These are phyloP conservation scores for Globisporangium yorkense DNA, from an alignment of 352 stramenopile genomes.

Conservation along the genomic window DNA sequence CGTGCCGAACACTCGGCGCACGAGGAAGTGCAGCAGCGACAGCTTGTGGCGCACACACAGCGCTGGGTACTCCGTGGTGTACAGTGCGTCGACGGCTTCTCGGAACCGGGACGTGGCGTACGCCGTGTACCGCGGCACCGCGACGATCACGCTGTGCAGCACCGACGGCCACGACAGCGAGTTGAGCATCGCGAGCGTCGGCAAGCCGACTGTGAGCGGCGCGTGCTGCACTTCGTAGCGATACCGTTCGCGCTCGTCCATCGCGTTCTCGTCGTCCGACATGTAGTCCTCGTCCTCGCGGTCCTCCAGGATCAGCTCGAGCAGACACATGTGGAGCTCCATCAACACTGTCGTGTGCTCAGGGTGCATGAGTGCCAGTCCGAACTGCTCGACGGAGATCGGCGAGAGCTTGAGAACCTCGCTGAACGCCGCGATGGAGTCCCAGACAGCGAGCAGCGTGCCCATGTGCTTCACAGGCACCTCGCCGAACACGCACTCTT, in stretches of 20 bases:
- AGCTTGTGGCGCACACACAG: constrained; percentile 65
- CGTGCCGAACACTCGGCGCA: constrained; percentile 47
- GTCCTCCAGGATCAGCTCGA: constrained; percentile 78
- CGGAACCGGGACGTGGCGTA: constrained; percentile 32
- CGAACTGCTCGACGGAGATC: constrained; percentile 65
- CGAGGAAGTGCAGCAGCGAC: constrained; percentile 60
- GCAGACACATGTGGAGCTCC: constrained; percentile 80
- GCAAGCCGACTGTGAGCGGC: constrained; percentile 70
- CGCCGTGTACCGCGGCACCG: constrained; percentile 65
- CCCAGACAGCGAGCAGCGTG: constrained; percentile 65
- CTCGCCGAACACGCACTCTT: constrained; percentile 46
- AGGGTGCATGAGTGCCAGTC: constrained; percentile 30
- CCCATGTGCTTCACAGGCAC: constrained; percentile 39
- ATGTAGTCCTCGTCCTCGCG: constrained; percentile 84
- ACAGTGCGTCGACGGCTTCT: constrained; percentile 38
- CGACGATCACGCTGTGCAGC: constrained; percentile 52
- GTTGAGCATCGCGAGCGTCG: constrained; percentile 76
- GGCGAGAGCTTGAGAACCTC: constrained; percentile 51
- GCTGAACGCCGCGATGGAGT: constrained; percentile 77
- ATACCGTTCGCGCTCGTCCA: constrained; percentile 78
- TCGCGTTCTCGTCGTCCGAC: constrained; percentile 74
- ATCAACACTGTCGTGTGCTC: constrained; percentile 50
- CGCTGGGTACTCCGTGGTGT: constrained; percentile 44
- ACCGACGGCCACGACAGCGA: constrained; percentile 76
- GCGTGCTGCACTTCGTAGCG: constrained; percentile 78